phyloP scores from a whole-genome alignment of 2,329 filamentous ascomycete species.

The Talaromyces islandicus region DNA sequence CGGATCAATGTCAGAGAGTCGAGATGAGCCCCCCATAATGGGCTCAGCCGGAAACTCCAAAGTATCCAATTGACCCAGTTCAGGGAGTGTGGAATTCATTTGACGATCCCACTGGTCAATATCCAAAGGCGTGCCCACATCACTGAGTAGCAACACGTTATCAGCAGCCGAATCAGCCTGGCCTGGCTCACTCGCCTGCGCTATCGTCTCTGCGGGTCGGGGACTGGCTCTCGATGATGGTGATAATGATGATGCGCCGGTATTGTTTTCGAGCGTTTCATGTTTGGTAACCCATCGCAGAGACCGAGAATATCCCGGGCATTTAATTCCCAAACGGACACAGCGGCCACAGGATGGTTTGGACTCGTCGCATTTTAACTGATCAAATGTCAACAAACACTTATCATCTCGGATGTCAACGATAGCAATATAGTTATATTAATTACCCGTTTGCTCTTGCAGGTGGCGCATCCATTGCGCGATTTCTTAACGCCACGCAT shows the following conservation, averaged over 20 bases:
- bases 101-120: slow-evolving; percentile 25
- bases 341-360: slow-evolving; percentile 34
- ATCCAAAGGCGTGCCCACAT: slow-evolving; percentile 1
- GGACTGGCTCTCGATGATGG: slow-evolving; percentile 4
- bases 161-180: background rate
- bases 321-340: slow-evolving; percentile 30
- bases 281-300: slow-evolving; percentile 34
- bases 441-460: slow-evolving; percentile 34
- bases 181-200: background rate
- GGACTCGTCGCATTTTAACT: slow-evolving; percentile 38
- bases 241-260: background rate
- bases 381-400: background rate
- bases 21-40: background rate
- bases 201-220: background rate
- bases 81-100: slow-evolving; percentile 23
- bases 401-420: background rate
- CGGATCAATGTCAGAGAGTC: background rate
- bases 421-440: slow-evolving; percentile 7
- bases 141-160: background rate
- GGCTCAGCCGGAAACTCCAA: slow-evolving; percentile 1
- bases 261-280: slow-evolving; percentile 15
- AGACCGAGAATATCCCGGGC: slow-evolving; percentile 32
- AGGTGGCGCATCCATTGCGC: slow-evolving; percentile 36
- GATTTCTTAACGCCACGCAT: slow-evolving; percentile 39
- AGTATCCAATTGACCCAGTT: slow-evolving; percentile 26